Base-by-base conservation (phyloP, 202 grass and related monocot species). In the Brachypodium distachyon region DNA sequence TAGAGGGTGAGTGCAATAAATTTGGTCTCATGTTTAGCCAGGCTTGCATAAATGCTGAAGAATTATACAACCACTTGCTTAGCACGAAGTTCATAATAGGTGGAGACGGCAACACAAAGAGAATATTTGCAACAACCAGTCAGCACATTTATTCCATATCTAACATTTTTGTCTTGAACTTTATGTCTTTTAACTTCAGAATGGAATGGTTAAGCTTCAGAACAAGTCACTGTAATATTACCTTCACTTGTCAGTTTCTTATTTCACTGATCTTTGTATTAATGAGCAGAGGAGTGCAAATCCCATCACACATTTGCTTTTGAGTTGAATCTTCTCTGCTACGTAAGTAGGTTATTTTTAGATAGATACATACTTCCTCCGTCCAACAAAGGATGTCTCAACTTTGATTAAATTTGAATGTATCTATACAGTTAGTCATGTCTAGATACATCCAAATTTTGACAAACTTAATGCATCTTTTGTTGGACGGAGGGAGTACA, bases 1-100 rank as follows among this genome's bases (percentile, higher is more conserved):
- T n/a, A 38, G 51, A 75, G 51, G 51, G 83, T 43, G 83, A 70
- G 68, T 16, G 41, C 61, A 76, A 61, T 86, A 69, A 81, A 67
- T 41, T 48, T 17, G 42, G 50, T 73, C 64, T 75, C 63, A 56
- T 83, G 73, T 60, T 83, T 78, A 73, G 58, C 40, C 73, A 50
- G 21, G 58, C 29, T 47, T 31, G 58, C 7, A 75, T 74, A 80
- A 85, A 80, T 80, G 69, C 40, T 13, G 3, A 59, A 53, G 27
- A 38, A 56, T 31, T 47, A 11, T 67, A 10, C 64, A 47, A 28
- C 25, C 50, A 70, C 32, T 57, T 63, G 63, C 47, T 71, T 77
- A 25, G 17, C 32, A 72, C 48, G 62, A 43, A 67, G 32, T 84
- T 70, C 36, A 70, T n/a, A 47, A 46, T 37, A 49, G 64, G 25